Conservation (phyloP, 2,329 filamentous ascomycete genomes). For the Pyrenochaeta sp. region DNA sequence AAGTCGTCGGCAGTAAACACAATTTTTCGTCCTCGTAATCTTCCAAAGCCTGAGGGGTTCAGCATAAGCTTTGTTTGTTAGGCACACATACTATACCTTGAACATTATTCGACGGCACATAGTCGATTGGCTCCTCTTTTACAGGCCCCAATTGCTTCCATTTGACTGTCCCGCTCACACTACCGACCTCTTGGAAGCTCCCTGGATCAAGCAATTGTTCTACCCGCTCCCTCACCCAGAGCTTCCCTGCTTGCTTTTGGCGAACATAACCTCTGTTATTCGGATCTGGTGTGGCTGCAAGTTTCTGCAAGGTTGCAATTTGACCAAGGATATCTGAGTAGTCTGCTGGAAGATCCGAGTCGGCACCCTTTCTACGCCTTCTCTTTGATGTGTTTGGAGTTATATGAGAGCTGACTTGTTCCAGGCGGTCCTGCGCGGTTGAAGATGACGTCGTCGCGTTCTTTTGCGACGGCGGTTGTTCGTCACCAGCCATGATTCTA, state of each 20-base stretch:
- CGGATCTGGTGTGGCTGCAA: slow-evolving; percentile 63
- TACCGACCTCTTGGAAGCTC: slow-evolving; percentile 67
- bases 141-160: slow-evolving; percentile 60
- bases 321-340: slow-evolving; percentile 69
- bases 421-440: slow-evolving; percentile 53
- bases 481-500: slow-evolving; percentile 33
- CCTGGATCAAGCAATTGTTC: slow-evolving; percentile 64
- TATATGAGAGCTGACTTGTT: slow-evolving; percentile 58
- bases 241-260: slow-evolving; percentile 69
- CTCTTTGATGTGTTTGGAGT: slow-evolving; percentile 45
- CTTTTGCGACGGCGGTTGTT: slow-evolving; percentile 14
- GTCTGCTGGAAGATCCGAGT: slow-evolving; percentile 62
- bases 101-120: slow-evolving; percentile 68
- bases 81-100: slow-evolving; percentile 50
- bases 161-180: slow-evolving; percentile 64
- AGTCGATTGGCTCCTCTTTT: slow-evolving; percentile 59
- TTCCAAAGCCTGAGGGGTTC: slow-evolving; percentile 53
- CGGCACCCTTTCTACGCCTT: slow-evolving; percentile 43
- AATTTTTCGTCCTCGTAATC: slow-evolving; percentile 61
- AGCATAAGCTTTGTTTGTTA: not conserved
- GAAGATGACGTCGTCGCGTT: slow-evolving; percentile 28
- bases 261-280: slow-evolving; percentile 66
- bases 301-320: slow-evolving; percentile 58
- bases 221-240: slow-evolving; percentile 70
- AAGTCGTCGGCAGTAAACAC: slow-evolving; percentile 71